Evolutionary conservation across 345 rosid species (phyloP), one percentile per base, ranked within the genome.

Genomic region (Lagerstroemia speciosa): DNA sequence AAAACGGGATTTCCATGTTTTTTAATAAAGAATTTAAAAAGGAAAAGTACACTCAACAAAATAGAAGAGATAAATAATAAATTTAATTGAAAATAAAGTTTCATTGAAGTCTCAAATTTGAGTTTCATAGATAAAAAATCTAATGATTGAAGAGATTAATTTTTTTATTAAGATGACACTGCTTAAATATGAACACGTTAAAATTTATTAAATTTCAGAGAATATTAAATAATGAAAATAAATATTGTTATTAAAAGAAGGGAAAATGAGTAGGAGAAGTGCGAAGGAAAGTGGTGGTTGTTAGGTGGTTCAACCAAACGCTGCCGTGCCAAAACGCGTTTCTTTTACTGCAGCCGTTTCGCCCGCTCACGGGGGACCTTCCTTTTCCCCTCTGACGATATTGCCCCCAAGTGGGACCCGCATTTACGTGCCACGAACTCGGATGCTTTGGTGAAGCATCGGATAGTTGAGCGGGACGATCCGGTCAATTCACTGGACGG

Each of bases 241-340:
- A n/a, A 3, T 57, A 12, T 67, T 31, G 20, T 68, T 22, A 37
- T 2, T 27, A 9, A 26, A 27, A 30, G 3, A 10, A 27, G 3
- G 8, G 4, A 65, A 57, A 61, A 20, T 26, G 65, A 17, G 71
- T 41, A n/a, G 71, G 72, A 71, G 76, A 76, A 72, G 74, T 76
- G 83, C 67, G 81, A 80, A 82, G 84, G 85, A 82, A 85, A 81
- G 89, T 70, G 88, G 90, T 86, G 70, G 96, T 87, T 78, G 98
- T 86, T 87, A 80, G 97, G 98, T 93, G 81, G 94, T 91, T 91
- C 94, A 91, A 87, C 98, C 92, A 91, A 87, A 87, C 87, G 84
- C 63, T 73, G 66, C 90, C 93, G 92, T 41, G 90, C 84, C 92
- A 81, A 84, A 83, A 86, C 83, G 93, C 96, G 90, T 83, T 82